Conservation (phyloP, 495 filamentous ascomycete genomes). For the Apiosordaria backusii region DNA sequence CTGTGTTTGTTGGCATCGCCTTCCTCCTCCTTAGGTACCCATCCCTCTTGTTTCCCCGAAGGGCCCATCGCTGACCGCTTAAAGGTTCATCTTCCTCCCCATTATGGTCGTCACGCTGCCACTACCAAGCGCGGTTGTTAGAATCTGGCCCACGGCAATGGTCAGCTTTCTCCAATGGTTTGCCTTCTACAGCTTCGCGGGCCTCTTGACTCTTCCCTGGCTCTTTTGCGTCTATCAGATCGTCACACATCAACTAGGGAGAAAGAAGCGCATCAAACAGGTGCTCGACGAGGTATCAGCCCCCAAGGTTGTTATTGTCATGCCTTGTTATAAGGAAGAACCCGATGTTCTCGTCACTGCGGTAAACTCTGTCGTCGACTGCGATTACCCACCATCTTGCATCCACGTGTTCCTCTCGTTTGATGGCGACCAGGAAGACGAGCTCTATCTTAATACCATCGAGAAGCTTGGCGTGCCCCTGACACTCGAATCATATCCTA, state of each 20-base stretch:
- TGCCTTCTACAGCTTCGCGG: constrained; percentile 91
- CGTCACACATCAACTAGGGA: constrained; percentile 78
- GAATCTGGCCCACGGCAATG: constrained; percentile 64
- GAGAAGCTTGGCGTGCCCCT: constrained; percentile 83
- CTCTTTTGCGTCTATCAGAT: constrained; percentile 88
- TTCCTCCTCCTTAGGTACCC: constrained; percentile 72
- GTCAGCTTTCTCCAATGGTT: constrained; percentile 84
- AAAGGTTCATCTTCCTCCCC: constrained; percentile 83
- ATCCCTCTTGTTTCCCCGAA: background rate
- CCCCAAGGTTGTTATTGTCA: constrained; percentile 93
- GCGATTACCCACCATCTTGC: constrained; percentile 90
- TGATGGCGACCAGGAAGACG: constrained; percentile 84
- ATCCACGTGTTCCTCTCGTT: constrained; percentile 97
- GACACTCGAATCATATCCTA: constrained; percentile 72
- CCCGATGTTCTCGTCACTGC: constrained; percentile 83
- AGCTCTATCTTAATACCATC: constrained; percentile 85
- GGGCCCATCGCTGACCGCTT: constrained; percentile 46
- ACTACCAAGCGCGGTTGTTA: constrained; percentile 65
- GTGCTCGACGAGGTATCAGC: constrained; percentile 80
- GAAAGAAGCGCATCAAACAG: constrained; percentile 75
- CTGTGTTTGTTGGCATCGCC: constrained; percentile 67
- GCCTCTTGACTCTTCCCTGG: constrained; percentile 82
- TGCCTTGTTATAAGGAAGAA: constrained; percentile 96
- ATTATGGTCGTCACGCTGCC: constrained; percentile 95
- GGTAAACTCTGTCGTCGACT: constrained; percentile 87